Evolutionary conservation across 352 stramenopile species (phyloP).

Genomic region (Plasmopara viticola): DNA sequence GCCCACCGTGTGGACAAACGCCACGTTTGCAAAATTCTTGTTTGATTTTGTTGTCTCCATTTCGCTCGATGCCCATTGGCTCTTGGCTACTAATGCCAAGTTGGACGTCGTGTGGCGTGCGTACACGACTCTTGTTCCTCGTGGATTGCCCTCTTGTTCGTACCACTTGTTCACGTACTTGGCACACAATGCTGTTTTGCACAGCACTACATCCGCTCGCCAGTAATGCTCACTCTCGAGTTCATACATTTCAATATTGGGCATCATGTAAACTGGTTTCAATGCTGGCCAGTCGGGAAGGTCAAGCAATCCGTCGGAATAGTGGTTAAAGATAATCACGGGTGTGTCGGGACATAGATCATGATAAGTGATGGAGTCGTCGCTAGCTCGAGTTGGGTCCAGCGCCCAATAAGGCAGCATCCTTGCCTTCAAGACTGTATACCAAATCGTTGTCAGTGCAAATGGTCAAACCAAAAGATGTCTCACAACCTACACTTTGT

Average conservation of each 20-base stretch:
- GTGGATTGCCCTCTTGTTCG: conserved; percentile 44
- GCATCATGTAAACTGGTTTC: conserved; percentile 35
- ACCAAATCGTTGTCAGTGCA: background rate
- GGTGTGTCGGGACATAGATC: conserved; percentile 47
- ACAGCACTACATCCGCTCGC: conserved; percentile 37
- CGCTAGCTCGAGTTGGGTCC: conserved; percentile 12
- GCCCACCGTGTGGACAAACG: conserved; percentile 26
- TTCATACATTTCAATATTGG: conserved; percentile 9
- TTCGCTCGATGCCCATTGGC: conserved; percentile 4
- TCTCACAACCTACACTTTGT: conserved; percentile 40
- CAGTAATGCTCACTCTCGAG: conserved; percentile 29
- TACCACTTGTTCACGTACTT: conserved; percentile 48
- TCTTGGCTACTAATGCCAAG: conserved; percentile 19
- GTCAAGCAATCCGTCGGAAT: conserved; percentile 30
- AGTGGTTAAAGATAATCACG: conserved; percentile 49
- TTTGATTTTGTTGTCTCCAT: background rate
- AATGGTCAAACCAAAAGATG: background rate
- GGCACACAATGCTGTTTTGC: conserved; percentile 42
- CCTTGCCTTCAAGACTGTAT: conserved; percentile 31
- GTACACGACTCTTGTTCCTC: conserved; percentile 39
- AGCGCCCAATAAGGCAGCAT: conserved; percentile 25
- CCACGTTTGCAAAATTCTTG: conserved; percentile 27
- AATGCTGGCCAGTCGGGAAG: conserved; percentile 19
- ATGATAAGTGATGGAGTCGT: conserved; percentile 33
- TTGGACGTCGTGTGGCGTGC: conserved; percentile 47